These are phyloP conservation scores for Moricandia moricandioides DNA, from an alignment of 345 rosid genomes.

Conservation along the genomic window DNA sequence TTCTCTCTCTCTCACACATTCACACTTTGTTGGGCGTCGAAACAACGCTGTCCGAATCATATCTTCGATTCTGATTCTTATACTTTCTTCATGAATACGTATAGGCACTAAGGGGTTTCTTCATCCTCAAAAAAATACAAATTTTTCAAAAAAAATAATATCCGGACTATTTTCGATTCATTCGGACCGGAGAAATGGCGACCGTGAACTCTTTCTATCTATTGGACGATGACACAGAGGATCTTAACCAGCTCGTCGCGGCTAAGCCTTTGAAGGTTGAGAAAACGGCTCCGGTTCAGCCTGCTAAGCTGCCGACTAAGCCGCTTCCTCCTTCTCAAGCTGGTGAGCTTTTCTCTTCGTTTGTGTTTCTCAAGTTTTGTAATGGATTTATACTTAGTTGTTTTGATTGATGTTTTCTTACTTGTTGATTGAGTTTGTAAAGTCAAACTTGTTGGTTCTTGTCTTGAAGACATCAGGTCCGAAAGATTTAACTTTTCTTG, in stretches of 20 bases:
- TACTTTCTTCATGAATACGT: conserved; percentile 21
- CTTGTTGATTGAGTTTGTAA: background rate
- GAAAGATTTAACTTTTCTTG: background rate
- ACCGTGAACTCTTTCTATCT: conserved; percentile 79
- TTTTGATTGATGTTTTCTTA: background rate
- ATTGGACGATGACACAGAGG: conserved; percentile 72
- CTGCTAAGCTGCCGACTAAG: conserved; percentile 63
- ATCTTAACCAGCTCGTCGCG: conserved; percentile 54
- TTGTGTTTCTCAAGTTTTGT: background rate
- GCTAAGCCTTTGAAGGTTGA: conserved; percentile 45
- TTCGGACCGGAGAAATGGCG: conserved; percentile 44
- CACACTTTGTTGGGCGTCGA: conserved; percentile 25
- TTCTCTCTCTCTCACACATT: background rate
- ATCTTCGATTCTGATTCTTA: conserved; percentile 26
- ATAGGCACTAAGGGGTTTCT: conserved; percentile 9
- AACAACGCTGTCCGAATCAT: conserved; percentile 33
- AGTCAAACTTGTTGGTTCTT: conserved; percentile 7
- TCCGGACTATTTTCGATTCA: conserved; percentile 11
- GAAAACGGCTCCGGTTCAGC: conserved; percentile 42
- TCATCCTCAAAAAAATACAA: background rate
- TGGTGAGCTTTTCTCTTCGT: conserved; percentile 44
- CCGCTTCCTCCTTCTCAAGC: conserved; percentile 79
- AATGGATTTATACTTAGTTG: background rate
- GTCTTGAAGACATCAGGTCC: background rate
- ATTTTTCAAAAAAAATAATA: background rate